A percentile compares a stretch with the other conserved stretches of the same genome.
Evolutionary conservation across 176 grass and related monocot genomes (phyloP).

Genomic region (Lolium perenne): DNA sequence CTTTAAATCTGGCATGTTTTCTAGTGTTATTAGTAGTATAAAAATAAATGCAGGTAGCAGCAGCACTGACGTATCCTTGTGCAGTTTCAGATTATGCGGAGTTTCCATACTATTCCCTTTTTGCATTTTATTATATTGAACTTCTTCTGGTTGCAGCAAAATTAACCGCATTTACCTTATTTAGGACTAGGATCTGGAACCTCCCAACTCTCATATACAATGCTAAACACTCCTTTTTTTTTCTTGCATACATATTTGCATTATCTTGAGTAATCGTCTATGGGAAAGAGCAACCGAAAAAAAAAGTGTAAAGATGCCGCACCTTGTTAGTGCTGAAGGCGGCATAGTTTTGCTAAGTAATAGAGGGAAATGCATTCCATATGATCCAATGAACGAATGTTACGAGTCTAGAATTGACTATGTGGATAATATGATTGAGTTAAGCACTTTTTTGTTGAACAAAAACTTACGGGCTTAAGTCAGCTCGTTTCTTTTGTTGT

Average conservation of each 20-base stretch:
- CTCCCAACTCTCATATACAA: not conserved
- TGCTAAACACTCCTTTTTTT: not conserved
- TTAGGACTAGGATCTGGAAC: not conserved
- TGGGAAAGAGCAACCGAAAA: not conserved
- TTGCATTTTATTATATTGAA: not conserved
- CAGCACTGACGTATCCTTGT: not conserved
- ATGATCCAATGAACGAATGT: not conserved
- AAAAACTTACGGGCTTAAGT: not conserved
- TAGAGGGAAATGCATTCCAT: not conserved
- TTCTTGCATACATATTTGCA: not conserved
- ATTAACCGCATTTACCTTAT: not conserved
- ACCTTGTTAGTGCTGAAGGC: not conserved
- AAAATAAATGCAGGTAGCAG: not conserved
- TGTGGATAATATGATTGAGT: not conserved
- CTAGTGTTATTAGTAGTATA: not conserved
- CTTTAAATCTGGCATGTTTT: not conserved
- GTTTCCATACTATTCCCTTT: not conserved
- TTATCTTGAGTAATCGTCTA: not conserved
- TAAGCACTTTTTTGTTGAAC: not conserved
- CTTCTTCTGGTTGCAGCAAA: not conserved
- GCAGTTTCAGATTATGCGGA: not conserved
- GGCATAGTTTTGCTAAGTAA: not conserved
- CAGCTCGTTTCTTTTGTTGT: not conserved
- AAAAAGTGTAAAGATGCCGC: not conserved
- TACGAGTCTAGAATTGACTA: conserved; percentile 17